Base-by-base conservation (phyloP, 2,329 filamentous ascomycete species). In the Paradendryphiella salina region DNA sequence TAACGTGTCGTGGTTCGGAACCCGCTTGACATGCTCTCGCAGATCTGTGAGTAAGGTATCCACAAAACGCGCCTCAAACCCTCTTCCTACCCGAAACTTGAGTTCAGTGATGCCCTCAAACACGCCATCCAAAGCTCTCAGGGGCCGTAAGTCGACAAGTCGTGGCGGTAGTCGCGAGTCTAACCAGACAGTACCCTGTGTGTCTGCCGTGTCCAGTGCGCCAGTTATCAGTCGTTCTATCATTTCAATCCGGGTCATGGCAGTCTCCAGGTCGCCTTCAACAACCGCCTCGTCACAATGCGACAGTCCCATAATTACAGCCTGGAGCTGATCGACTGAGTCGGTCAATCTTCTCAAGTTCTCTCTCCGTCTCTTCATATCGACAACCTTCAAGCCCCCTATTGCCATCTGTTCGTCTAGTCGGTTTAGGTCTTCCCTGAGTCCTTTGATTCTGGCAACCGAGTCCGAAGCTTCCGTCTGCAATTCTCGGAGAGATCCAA, bases 401-500 rank as follows among this genome's bases (percentile, higher is more conserved):
- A 90, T 77, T 1, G 91, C 93, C 73, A 97, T 90, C 61, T 96
- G 90, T 48, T 88, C 81, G 67, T 99, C 94, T 5, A 99, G 79
- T 32, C 84, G 85, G 51, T 86, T 81, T 0, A 99, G 77, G 66
- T 97, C 93, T 62, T 85, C 83, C 50, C 94, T 82, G 33, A 99
- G 72, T 0, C 82, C 80, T 67, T 91, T 90, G 52, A 99, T 99
- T 54, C 89, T 85, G 7, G 87, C 81, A 1, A 99, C 92, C 2
- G 93, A 97, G 50, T 95, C 89, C 9, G 91, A 88, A 5, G 94
- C 92, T 73, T 99, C 94, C 0, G 87, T 87, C 70, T 99, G 93
- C 9, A 99, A 78, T 69, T 96, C 90, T 59, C 90, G 88, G 28
- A 99, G 77, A 0, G 92, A 96, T 0, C 94, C 93, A 0, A 99